Conservation (phyloP, 108 stramenopile genomes). For the Ochromonas danica region DNA sequence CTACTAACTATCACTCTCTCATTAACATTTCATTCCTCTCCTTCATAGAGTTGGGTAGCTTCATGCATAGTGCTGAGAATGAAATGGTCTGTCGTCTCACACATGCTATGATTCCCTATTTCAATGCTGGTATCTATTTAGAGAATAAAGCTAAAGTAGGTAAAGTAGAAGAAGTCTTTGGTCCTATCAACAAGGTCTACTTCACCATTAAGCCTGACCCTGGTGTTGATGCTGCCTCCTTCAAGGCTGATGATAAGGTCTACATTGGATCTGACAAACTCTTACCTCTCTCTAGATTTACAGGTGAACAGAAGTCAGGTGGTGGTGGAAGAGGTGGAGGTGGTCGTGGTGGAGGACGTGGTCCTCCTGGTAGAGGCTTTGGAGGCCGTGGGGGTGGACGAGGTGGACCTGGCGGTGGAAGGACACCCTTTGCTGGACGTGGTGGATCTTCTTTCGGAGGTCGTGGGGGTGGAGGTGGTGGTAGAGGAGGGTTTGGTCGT, state of each 20-base stretch:
- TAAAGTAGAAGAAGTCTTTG: slow-evolving; percentile 96
- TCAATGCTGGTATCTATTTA: slow-evolving; percentile 95
- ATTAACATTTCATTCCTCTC: not conserved
- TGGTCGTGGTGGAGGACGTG: slow-evolving; percentile 39
- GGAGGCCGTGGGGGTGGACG: slow-evolving; percentile 58
- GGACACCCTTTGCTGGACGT: slow-evolving; percentile 64
- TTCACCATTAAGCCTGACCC: slow-evolving; percentile 95
- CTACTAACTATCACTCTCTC: not conserved
- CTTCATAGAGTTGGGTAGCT: slow-evolving; percentile 48
- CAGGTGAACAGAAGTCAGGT: slow-evolving; percentile 62
- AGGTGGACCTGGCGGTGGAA: slow-evolving; percentile 54
- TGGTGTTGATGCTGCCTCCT: slow-evolving; percentile 80
- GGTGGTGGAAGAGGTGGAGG: slow-evolving; percentile 38
- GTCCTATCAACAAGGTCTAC: slow-evolving; percentile 82
- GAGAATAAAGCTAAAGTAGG: slow-evolving; percentile 96
- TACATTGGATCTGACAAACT: slow-evolving; percentile 89
- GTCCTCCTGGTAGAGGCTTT: slow-evolving; percentile 34
- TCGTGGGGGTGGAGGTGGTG: slow-evolving; percentile 52
- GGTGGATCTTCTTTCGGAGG: slow-evolving; percentile 52
- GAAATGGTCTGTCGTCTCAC: slow-evolving; percentile 64
- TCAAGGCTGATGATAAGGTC: slow-evolving; percentile 79
- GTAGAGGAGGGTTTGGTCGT: slow-evolving; percentile 17
- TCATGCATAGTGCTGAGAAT: slow-evolving; percentile 57
- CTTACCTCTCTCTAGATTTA: slow-evolving; percentile 83
- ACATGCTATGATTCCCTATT: slow-evolving; percentile 86